These are phyloP conservation scores for Dryas alaskensis DNA, from an alignment of 306 rosid species.

Conservation along the genomic window DNA sequence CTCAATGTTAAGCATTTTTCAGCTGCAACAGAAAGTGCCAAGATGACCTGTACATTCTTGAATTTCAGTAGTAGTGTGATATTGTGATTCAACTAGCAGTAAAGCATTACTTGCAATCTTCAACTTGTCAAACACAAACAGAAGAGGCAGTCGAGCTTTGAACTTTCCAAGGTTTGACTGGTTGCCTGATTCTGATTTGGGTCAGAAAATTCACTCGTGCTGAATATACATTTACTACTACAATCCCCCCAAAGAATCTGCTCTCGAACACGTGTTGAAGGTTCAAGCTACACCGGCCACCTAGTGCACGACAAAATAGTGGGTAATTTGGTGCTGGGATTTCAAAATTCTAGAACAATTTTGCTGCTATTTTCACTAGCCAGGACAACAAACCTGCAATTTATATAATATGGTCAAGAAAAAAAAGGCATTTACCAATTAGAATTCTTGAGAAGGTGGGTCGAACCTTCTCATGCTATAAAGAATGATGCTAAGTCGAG, in stretches of 20 bases:
- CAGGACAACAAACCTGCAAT: neutral
- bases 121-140: neutral
- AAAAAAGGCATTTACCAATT: conserved; percentile 1
- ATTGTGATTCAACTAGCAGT: no score
- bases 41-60: no score
- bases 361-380: neutral
- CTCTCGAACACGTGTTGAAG: neutral
- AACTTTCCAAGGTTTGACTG: conserved; percentile 4
- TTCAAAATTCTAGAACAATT: neutral
- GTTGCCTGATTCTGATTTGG: neutral
- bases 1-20: no score
- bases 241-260: no score
- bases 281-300: neutral
- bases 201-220: neutral
- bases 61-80: no score
- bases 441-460: neutral
- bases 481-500: neutral
- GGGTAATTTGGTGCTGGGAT: neutral
- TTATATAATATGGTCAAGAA: neutral
- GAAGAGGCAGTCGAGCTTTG: neutral
- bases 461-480: neutral
- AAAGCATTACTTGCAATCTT: neutral
- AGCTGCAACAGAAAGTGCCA: no score
- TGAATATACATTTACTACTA: neutral
- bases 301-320: neutral